Evolutionary conservation across 352 stramenopile species (phyloP).

Genomic region (Phytophthora kernoviae): DNA sequence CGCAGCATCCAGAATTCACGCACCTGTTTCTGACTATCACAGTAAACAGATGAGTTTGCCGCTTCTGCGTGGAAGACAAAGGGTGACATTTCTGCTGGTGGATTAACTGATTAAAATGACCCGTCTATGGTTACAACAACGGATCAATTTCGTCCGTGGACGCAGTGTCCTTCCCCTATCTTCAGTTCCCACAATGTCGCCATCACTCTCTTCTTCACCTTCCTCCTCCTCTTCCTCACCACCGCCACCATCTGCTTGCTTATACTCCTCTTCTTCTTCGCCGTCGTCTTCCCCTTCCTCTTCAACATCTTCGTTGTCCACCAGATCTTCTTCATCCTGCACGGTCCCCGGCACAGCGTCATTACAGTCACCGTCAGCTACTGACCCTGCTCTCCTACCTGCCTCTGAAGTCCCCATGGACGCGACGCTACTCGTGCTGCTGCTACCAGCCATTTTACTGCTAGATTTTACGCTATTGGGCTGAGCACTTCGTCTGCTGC

Average conservation of each 20-base stretch:
- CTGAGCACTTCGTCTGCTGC: slow-evolving; percentile 20
- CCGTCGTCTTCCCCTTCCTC: slow-evolving; percentile 1
- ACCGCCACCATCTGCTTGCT: not conserved
- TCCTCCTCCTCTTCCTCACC: not conserved
- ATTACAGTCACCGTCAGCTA: slow-evolving; percentile 1
- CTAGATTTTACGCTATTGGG: slow-evolving; percentile 3
- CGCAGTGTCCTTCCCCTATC: not conserved
- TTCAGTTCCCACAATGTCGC: slow-evolving; percentile 5
- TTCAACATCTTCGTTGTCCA: not conserved
- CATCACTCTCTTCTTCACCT: not conserved
- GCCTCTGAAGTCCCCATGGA: not conserved
- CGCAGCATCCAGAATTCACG: not conserved
- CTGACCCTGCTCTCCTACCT: slow-evolving; percentile 2
- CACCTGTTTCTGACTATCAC: slow-evolving; percentile 4
- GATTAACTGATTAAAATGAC: slow-evolving; percentile 21
- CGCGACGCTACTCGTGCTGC: slow-evolving; percentile 8
- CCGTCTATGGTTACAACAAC: slow-evolving; percentile 18
- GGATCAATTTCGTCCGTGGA: slow-evolving; percentile 16
- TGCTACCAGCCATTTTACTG: slow-evolving; percentile 3
- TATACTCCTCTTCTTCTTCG: not conserved
- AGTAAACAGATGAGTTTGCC: slow-evolving; percentile 2
- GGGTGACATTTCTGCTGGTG: slow-evolving; percentile 4
- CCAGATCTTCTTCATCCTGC: slow-evolving; percentile 1
- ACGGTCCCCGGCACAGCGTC: not conserved
- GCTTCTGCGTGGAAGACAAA: slow-evolving; percentile 7